These are phyloP conservation scores for Penicillium waksmanii DNA, from an alignment of 495 filamentous ascomycete species.

Conservation along the genomic window DNA sequence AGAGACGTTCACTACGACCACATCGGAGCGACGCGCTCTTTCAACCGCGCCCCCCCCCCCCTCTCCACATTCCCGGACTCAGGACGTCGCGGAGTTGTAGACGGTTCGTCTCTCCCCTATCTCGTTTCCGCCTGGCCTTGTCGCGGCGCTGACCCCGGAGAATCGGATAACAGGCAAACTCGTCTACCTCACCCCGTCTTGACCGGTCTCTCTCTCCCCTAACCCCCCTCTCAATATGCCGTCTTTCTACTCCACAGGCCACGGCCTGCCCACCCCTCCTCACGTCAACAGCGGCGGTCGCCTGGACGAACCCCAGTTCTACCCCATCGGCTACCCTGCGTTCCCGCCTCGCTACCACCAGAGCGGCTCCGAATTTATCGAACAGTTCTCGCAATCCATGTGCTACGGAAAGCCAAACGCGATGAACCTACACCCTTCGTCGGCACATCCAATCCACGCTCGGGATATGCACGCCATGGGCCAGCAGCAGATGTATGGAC, in stretches of 20 bases:
- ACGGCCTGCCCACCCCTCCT: conserved; percentile 52
- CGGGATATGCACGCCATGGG: conserved; percentile 38
- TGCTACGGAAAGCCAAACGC: conserved; percentile 47
- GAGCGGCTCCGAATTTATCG: conserved; percentile 54
- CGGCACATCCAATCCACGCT: conserved; percentile 35
- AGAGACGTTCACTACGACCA: conserved; percentile 39
- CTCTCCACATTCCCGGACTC: conserved; percentile 35
- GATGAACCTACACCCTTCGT: conserved; percentile 42
- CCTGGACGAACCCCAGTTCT: conserved; percentile 49
- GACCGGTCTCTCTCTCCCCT: conserved; percentile 38
- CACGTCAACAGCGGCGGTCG: conserved; percentile 44
- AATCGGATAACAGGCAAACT: conserved; percentile 19
- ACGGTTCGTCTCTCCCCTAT: conserved; percentile 44
- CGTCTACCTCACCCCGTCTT: conserved; percentile 46
- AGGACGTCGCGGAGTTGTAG: conserved; percentile 49
- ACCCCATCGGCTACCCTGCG: conserved; percentile 43
- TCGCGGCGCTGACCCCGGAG: conserved; percentile 18
- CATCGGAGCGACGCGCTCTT: conserved; percentile 47
- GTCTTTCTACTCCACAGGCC: conserved; percentile 50
- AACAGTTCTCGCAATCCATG: conserved; percentile 52
- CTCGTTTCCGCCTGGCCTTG: conserved; percentile 12
- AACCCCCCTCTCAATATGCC: conserved; percentile 39
- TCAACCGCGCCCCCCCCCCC: conserved; percentile 49
- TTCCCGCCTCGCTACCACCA: conserved; percentile 52
- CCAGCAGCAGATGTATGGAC: conserved; percentile 46